Conservation (phyloP, 2,329 filamentous ascomycete genomes). For the Orbilia brochopaga region DNA sequence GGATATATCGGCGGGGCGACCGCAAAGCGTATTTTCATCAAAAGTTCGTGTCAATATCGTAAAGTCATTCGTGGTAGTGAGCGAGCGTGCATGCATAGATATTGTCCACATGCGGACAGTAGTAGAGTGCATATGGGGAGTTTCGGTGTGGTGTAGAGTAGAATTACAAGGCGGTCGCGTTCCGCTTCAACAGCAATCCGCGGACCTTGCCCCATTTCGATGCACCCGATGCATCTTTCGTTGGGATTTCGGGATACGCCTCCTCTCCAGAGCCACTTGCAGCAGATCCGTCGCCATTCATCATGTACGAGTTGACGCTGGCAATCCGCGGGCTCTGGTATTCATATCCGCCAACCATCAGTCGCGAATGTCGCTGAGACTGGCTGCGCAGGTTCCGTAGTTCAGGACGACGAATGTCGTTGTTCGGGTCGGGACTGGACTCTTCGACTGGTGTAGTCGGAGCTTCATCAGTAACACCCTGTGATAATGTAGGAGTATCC, state of each 20-base stretch:
- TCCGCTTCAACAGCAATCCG: conserved; percentile 38
- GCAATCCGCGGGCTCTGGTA: conserved; percentile 48
- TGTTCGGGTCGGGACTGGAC: conserved; percentile 22
- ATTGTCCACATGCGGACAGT: too few species aligned
- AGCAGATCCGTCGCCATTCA: conserved; percentile 30
- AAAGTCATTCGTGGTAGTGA: neutral
- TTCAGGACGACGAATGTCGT: conserved; percentile 31
- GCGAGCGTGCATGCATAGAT: too few species aligned
- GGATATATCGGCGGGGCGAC: neutral
- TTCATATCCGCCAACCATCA: conserved; percentile 49
- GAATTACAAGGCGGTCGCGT: conserved; percentile 32
- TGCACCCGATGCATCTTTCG: conserved; percentile 11
- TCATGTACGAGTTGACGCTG: conserved; percentile 30
- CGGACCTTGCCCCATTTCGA: conserved; percentile 47
- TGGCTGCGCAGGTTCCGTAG: conserved; percentile 28
- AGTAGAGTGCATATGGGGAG: too few species aligned
- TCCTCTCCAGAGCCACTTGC: conserved; percentile 44
- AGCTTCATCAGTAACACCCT: conserved; percentile 37
- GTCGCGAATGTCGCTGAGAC: conserved; percentile 45
- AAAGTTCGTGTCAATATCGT: conserved; percentile 1
- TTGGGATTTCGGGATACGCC: conserved; percentile 7
- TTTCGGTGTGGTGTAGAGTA: conserved; percentile 15
- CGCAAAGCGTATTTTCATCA: neutral
- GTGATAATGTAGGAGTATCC: conserved; percentile 40
- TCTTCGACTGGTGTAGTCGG: conserved; percentile 45